Conservation (phyloP, 345 rosid species). For the Durio zibethinus region DNA sequence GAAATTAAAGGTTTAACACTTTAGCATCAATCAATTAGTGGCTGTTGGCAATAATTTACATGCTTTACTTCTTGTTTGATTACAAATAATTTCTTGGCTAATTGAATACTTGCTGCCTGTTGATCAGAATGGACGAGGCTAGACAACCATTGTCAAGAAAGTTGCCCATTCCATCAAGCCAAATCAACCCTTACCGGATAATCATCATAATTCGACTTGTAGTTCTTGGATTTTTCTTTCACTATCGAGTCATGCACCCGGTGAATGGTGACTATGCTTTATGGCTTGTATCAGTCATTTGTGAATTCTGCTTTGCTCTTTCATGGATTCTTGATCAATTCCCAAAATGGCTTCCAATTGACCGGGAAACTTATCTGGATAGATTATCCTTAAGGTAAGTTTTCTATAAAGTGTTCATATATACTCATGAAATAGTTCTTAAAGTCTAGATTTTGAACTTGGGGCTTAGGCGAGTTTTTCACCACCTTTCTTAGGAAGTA, state of each 20-base stretch:
- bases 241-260: conserved; percentile 49
- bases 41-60: no score
- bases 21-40: no score
- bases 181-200: conserved; percentile 55
- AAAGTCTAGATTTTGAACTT: neutral
- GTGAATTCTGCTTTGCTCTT: conserved; percentile 56
- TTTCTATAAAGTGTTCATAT: neutral
- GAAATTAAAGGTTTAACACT: no score
- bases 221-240: conserved; percentile 51
- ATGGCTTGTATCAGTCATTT: conserved; percentile 60
- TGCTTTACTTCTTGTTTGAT: neutral
- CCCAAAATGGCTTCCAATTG: conserved; percentile 57
- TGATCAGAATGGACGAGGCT: conserved; percentile 50
- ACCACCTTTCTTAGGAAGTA: no score
- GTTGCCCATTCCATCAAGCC: conserved; percentile 42
- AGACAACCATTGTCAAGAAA: conserved; percentile 58
- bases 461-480: no score
- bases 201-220: conserved; percentile 49
- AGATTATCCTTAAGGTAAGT: conserved; percentile 49
- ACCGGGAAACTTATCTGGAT: conserved; percentile 57
- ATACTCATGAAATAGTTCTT: neutral
- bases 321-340: conserved; percentile 67
- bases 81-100: neutral
- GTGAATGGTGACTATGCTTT: conserved; percentile 47
- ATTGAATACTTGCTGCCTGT: neutral